Evolutionary conservation across 441 rosid species (phyloP).

Genomic region (Biscutella laevigata): DNA sequence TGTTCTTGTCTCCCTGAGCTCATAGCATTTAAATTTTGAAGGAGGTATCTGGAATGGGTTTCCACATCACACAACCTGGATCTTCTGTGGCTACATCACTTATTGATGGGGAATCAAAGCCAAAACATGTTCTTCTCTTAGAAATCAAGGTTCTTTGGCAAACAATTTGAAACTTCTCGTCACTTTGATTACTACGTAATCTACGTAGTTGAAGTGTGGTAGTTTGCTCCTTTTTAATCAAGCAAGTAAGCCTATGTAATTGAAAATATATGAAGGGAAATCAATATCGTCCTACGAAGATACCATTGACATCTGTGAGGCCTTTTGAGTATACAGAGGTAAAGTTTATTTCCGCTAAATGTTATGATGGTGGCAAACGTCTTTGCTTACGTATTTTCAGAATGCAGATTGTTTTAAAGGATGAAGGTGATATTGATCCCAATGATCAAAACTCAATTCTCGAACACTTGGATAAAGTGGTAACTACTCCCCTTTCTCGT

Average conservation of each 20-base stretch:
- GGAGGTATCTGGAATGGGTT: conserved; percentile 99
- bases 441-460: conserved; percentile 92
- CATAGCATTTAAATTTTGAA: conserved; percentile 37
- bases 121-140: conserved; percentile 89
- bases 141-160: conserved; percentile 72
- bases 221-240: conserved; percentile 11
- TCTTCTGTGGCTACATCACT: conserved; percentile 95
- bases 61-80: conserved; percentile 95
- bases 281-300: conserved; percentile 96
- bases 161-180: conserved; percentile 13
- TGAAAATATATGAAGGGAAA: conserved; percentile 47
- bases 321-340: conserved; percentile 96
- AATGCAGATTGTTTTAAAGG: conserved; percentile 78
- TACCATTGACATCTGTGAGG: conserved; percentile 90
- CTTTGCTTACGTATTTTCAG: conserved; percentile 24
- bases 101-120: conserved; percentile 97
- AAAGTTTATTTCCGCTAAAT: conserved; percentile 2
- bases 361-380: conserved; percentile 3
- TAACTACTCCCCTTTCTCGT: conserved; percentile 25
- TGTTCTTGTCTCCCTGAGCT: conserved; percentile 12
- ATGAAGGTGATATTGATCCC: conserved; percentile 76
- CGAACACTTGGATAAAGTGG: conserved; percentile 92
- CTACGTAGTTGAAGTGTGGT: background rate
- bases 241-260: conserved; percentile 7
- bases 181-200: conserved; percentile 11